These are phyloP conservation scores for Calonectria honghensis DNA, from an alignment of 2,329 filamentous ascomycete genomes.

Conservation along the genomic window DNA sequence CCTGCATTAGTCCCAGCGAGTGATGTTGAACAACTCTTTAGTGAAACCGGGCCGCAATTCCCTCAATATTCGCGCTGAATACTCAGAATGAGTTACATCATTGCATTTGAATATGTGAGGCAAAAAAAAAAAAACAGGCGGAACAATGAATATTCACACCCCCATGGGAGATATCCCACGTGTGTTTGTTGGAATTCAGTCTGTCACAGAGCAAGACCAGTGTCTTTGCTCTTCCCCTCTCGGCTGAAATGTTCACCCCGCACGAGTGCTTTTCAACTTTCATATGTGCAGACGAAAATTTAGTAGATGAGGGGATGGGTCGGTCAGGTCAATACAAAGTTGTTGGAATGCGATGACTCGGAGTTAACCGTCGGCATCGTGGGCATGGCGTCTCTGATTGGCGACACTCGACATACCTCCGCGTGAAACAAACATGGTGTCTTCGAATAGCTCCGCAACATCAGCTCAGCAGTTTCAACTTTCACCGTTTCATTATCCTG, in stretches of 20 bases:
- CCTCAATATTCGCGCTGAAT: neutral
- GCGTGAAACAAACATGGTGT: constrained; percentile 15
- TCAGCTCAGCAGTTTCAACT: neutral
- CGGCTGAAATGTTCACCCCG: constrained; percentile 31
- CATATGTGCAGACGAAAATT: neutral
- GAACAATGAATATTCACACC: neutral
- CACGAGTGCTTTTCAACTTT: constrained; percentile 2
- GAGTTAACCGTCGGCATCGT: constrained; percentile 19
- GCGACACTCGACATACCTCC: neutral
- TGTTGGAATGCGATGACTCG: constrained; percentile 34
- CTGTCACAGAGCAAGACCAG: constrained; percentile 35
- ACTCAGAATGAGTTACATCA: neutral
- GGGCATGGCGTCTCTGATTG: neutral
- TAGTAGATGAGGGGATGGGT: constrained; percentile 7
- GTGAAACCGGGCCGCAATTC: neutral
- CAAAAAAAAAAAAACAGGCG: neutral
- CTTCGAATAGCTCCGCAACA: neutral
- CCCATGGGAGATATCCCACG: constrained; percentile 9
- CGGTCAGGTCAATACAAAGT: constrained; percentile 4
- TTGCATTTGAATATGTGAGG: neutral
- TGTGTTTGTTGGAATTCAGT: constrained; percentile 35
- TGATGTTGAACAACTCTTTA: neutral
- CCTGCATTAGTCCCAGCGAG: constrained; percentile 3
- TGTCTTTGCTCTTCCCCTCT: constrained; percentile 39
- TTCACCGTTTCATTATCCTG: no score